Base-by-base conservation (phyloP, 495 filamentous ascomycete species). In the Penicillium flavigenum region DNA sequence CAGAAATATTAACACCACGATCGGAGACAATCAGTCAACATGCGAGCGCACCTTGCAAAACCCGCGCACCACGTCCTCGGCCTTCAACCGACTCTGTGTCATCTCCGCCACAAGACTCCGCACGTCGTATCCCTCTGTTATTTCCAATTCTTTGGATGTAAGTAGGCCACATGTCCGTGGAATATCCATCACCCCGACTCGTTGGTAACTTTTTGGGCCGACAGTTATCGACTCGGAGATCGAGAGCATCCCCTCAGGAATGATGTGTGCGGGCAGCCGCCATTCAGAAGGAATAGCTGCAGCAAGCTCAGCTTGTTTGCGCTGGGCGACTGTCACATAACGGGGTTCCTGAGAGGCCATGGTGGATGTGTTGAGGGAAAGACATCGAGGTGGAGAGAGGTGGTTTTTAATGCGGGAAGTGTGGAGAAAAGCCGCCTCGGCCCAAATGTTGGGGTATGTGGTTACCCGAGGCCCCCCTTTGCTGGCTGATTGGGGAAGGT, bases 61-160 rank as follows among this genome's bases (percentile, higher is more conserved):
- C n/a, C 77, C 82, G 29, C 65, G 71, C 12, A 76, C 74, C 20
- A 86, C 83, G 51, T 85, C 81, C 26, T 81, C 65, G 27, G 78
- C 74, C 32, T 73, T 85, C 53, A 81, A 73, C 51, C 66, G 65
- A n/a, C 75, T 68, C 6, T 57, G 67, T 5, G 67, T 68, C 20
- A 88, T 84, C 14, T 68, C 75, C 7, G 68, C 56, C 8, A 82
- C 63, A 17, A 87, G 67, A 12, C 69, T 74, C 3, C 75, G 76
- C 1, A 85, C 79, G 61, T 82, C 73, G 63, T 77, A 79, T 0
- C 77, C 63, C 61, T 87, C 84, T 1, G 85, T 88, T 20, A 88
- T 86, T 5, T 71, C 66, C 11, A 87, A 60, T 57, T 89, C 86
- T 11, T 74, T 63, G 0, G 62, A 10, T 1, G 69, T 78, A 31